Percentiles rank a stretch among this genome's conserved stretches.
These are phyloP conservation scores for Scheffersomyces quercinus DNA, from an alignment of 1,139 yeast species.

Conservation along the genomic window DNA sequence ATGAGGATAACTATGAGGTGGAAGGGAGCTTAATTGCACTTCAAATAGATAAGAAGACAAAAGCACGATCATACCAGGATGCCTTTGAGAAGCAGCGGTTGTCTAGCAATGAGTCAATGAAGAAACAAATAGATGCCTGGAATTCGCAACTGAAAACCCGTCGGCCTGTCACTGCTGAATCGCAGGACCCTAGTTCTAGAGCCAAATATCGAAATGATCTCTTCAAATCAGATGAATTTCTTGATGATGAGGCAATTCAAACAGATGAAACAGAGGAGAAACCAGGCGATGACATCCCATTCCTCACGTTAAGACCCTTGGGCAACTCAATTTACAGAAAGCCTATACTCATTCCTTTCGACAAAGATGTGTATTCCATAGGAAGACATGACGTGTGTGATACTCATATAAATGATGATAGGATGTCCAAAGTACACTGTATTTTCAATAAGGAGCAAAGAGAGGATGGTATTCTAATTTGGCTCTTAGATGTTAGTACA, in stretches of 20 bases:
- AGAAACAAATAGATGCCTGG: neutral
- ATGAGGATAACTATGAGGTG: neutral
- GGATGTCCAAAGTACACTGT: constrained; percentile 86
- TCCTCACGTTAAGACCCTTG: constrained; percentile 33
- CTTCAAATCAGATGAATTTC: neutral
- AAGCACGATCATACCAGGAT: too few species aligned
- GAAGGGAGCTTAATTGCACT: neutral
- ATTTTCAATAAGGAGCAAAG: constrained; percentile 54
- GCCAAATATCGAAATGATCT: neutral
- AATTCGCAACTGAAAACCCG: too few species aligned
- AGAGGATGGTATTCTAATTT: constrained; percentile 55
- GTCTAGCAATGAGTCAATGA: neutral
- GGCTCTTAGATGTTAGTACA: constrained; percentile 79
- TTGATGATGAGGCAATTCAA: too few species aligned
- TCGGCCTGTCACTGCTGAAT: too few species aligned
- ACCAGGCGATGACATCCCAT: constrained; percentile 10
- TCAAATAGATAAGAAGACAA: neutral
- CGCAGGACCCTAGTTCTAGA: too few species aligned
- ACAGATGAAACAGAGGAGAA: constrained; percentile 1
- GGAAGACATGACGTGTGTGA: constrained; percentile 68
- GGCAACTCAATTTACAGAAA: constrained; percentile 26
- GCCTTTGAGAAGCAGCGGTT: neutral
- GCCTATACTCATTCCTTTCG: constrained; percentile 61
- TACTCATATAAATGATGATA: constrained; percentile 60
- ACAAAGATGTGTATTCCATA: constrained; percentile 59